phyloP scores from a whole-genome alignment of 257 asterid genomes.

The Agastache rugosa region DNA sequence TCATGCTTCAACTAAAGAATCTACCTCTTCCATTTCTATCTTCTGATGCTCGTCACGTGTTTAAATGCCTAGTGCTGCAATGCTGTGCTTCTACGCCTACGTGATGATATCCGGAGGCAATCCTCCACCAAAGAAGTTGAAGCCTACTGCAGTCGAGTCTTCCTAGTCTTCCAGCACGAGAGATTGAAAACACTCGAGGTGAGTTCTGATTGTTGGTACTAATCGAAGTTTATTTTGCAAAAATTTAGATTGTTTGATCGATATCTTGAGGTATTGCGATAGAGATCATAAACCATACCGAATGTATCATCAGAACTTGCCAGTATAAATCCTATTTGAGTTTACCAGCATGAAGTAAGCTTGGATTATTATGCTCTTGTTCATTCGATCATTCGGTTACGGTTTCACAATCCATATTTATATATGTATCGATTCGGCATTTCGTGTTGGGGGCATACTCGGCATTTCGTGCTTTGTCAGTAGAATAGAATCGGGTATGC shows the following conservation, averaged over 20 bases:
- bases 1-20: background rate
- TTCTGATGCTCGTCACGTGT: background rate
- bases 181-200: slow-evolving; percentile 22
- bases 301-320: slow-evolving; percentile 18
- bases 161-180: slow-evolving; percentile 32
- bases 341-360: background rate
- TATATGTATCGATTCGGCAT: background rate
- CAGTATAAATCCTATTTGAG: background rate
- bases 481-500: too few species aligned
- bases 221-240: background rate
- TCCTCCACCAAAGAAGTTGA: slow-evolving; percentile 70
- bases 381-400: background rate
- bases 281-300: background rate
- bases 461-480: too few species aligned
- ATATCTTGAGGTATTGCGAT: background rate
- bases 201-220: background rate
- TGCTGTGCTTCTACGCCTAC: slow-evolving; percentile 82
- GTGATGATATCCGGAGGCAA: slow-evolving; percentile 82
- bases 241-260: background rate
- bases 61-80: slow-evolving; percentile 67
- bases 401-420: too few species aligned
- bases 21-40: background rate
- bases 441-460: background rate
- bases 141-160: slow-evolving; percentile 41
- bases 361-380: background rate